Evolutionary conservation across 306 rosid genomes (phyloP).

Genomic region (Corylus heterophylla): DNA sequence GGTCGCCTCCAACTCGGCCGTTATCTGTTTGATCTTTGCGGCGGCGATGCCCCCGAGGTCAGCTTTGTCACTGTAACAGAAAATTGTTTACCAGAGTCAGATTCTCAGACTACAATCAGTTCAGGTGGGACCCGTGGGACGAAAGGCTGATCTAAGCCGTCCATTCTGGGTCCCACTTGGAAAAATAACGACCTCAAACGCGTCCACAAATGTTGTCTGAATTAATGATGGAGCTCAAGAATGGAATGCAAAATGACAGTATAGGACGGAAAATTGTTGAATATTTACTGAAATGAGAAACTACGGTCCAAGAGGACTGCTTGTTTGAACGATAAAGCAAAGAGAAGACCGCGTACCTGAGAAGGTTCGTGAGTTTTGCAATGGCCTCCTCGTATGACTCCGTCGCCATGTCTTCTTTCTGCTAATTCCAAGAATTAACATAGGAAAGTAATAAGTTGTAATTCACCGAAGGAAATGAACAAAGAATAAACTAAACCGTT

Average conservation of each 20-base stretch:
- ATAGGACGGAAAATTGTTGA: neutral
- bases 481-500: neutral
- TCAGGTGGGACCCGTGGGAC: conserved; percentile 16
- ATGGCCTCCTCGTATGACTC: conserved; percentile 76
- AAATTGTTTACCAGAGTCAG: neutral
- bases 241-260: conserved; percentile 15
- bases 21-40: conserved; percentile 69
- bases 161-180: conserved; percentile 12
- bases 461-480: neutral
- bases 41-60: conserved; percentile 64
- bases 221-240: neutral
- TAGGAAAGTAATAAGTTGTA: neutral
- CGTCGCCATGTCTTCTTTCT: conserved; percentile 75
- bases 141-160: neutral
- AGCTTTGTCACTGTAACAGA: conserved; percentile 49
- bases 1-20: conserved; percentile 51
- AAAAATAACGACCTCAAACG: neutral
- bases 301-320: neutral
- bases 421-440: neutral
- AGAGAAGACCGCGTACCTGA: conserved; percentile 47
- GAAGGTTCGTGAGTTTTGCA: conserved; percentile 66
- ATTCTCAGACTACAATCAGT: neutral
- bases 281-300: conserved; percentile 9
- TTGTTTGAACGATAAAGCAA: neutral
- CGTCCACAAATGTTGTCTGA: conserved; percentile 1